These are phyloP conservation scores for Arctostaphylos glauca DNA, from an alignment of 148 eudicot species.

Conservation along the genomic window DNA sequence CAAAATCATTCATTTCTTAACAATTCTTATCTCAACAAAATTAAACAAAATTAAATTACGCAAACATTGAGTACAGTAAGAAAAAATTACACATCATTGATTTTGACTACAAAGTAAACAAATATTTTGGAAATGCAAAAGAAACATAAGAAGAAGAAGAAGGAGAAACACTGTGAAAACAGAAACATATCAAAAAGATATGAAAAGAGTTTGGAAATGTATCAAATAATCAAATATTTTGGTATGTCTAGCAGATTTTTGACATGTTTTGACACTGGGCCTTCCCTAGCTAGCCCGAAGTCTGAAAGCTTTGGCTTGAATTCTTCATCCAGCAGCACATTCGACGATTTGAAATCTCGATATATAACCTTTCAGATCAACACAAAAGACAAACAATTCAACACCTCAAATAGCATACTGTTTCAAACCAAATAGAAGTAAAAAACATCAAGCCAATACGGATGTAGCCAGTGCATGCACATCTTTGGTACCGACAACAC, in stretches of 20 bases:
- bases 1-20: too few relatives aligned
- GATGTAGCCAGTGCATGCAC: not conserved
- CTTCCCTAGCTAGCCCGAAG: conserved; percentile 84
- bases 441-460: not conserved
- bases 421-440: not conserved
- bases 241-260: too few relatives aligned
- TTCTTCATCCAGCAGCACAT: conserved; percentile 63
- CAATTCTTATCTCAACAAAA: too few relatives aligned
- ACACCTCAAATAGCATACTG: not conserved
- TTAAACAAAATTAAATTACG: too few relatives aligned
- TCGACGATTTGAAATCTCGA: conserved; percentile 81
- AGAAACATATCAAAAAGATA: too few relatives aligned
- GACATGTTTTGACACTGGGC: conserved; percentile 33
- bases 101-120: too few relatives aligned
- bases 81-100: too few relatives aligned
- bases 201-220: not conserved
- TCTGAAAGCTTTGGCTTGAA: conserved; percentile 77
- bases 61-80: too few relatives aligned
- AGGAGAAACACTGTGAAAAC: too few relatives aligned
- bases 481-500: not conserved
- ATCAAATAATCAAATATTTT: not conserved
- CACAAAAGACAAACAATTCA: conserved; percentile 10
- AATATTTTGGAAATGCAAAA: too few relatives aligned
- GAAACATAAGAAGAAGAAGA: too few relatives aligned
- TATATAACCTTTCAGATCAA: conserved; percentile 54